phyloP scores from a whole-genome alignment of 2,329 filamentous ascomycete genomes.

The Alternaria incomplexa region DNA sequence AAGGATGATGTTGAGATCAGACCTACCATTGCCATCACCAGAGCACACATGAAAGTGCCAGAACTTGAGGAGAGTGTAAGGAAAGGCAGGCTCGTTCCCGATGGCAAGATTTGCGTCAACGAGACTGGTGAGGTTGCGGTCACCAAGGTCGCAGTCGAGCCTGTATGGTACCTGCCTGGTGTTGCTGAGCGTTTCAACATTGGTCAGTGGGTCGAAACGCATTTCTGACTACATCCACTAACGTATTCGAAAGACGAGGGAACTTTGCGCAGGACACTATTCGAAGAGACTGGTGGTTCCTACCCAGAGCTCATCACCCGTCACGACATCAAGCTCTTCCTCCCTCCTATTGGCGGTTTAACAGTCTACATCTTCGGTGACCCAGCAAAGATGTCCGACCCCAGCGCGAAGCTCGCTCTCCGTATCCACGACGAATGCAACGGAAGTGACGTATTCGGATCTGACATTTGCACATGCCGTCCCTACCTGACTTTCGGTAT shows the following conservation, averaged over 20 bases:
- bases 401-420: constrained; percentile 78
- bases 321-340: constrained; percentile 91
- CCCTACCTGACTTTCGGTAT: constrained; percentile 97
- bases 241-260: constrained; percentile 70
- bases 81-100: constrained; percentile 74
- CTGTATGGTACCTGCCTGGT: constrained; percentile 67
- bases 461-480: constrained; percentile 95
- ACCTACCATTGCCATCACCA: constrained; percentile 89
- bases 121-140: constrained; percentile 85
- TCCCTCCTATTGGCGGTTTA: constrained; percentile 92
- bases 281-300: constrained; percentile 94
- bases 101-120: constrained; percentile 91
- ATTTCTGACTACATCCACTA: not conserved
- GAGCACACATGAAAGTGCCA: constrained; percentile 94
- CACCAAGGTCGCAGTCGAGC: constrained; percentile 96
- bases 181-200: constrained; percentile 93
- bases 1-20: constrained; percentile 83
- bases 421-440: constrained; percentile 92
- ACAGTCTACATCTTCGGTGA: constrained; percentile 98
- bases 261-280: constrained; percentile 81
- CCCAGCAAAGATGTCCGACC: constrained; percentile 90
- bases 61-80: constrained; percentile 90
- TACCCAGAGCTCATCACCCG: constrained; percentile 97
- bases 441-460: constrained; percentile 95
- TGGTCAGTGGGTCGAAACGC: constrained; percentile 55